Evolutionary conservation across 805 yeast genomes (phyloP), one percentile per base, ranked within the genome.

Genomic region (Kluyveromyces starmeri): DNA sequence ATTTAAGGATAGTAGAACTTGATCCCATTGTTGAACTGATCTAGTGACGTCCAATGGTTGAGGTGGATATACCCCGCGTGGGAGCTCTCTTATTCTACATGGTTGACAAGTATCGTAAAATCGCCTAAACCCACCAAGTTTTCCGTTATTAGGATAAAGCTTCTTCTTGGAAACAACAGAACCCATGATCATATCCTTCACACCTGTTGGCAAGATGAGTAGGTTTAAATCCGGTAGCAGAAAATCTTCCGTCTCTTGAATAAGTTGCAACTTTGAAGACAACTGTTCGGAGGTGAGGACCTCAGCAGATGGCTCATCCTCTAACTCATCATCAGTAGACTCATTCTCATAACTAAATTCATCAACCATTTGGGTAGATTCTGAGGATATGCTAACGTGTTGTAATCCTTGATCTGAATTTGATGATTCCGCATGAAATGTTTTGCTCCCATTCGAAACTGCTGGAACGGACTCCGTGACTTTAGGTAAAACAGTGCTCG

Each of bases 21-120:
- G 27, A 35, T 57, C 62, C 62, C 62, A 57, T 34, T 54, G 55
- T 18, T 53, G 58, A 11, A 52, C 51, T 15, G 56, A 52, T 30
- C 59, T 52, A 30, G 54, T 50, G 5, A 58, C 58, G 42, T 57
- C 61, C 29, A 55, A 35, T 10, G 62, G 61, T 19, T 56, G 50
- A 12, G 60, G 62, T 16, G 60, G 61, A 31, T 51, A 49, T 1
- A 53, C 59, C 10, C 55, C 54, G 4, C 23, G 6, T 9, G 61
- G 59, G 20, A 51, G 37, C 3, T 38, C 41, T 20, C 42, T 41
- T 12, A 55, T 37, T 33, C 60, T 44, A 12, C 51, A 46, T 23
- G 48, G 41, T 19, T 35, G 29, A 33, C 61, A 53, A 5, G 48
- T 30, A 28, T 53, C 56, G 16, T 51, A 42, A 16, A 53, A 46